Evolutionary conservation across 495 filamentous ascomycete species (phyloP).

Genomic region (Podospora pseudopauciseta): DNA sequence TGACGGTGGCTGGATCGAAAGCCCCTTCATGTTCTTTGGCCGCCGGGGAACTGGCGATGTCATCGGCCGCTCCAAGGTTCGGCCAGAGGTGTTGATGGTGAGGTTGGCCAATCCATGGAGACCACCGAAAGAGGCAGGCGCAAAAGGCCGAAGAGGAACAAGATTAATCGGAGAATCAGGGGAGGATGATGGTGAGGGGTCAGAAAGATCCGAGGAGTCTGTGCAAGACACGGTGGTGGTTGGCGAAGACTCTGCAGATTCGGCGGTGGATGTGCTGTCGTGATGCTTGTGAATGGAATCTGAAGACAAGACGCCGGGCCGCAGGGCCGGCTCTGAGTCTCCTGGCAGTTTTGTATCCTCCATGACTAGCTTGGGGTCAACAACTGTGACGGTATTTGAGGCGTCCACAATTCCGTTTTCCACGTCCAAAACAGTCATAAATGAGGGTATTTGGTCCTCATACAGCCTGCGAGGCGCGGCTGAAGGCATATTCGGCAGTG

Average conservation of each 20-base stretch:
- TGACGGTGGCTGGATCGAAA: conserved; percentile 78
- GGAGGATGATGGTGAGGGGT: conserved; percentile 85
- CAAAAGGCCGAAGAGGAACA: conserved; percentile 55
- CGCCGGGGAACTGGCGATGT: conserved; percentile 71
- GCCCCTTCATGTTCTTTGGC: conserved; percentile 85
- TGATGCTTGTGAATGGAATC: conserved; percentile 53
- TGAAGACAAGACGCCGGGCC: conserved; percentile 33
- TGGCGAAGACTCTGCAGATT: conserved; percentile 89
- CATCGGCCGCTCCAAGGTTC: conserved; percentile 46
- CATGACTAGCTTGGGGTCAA: conserved; percentile 43
- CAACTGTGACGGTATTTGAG: conserved; percentile 40
- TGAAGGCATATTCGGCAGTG: conserved; percentile 49
- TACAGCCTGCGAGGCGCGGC: conserved; percentile 50
- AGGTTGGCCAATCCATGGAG: conserved; percentile 45
- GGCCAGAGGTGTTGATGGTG: conserved; percentile 35
- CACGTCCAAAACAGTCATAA: conserved; percentile 66
- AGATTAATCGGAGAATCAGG: conserved; percentile 77
- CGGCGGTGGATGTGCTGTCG: conserved; percentile 74
- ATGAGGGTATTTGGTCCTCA: conserved; percentile 67
- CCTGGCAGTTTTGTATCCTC: conserved; percentile 32
- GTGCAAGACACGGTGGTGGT: conserved; percentile 94
- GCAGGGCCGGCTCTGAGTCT: conserved; percentile 32
- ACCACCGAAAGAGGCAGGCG: conserved; percentile 44
- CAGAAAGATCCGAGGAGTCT: conserved; percentile 82
- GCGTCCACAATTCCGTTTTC: conserved; percentile 46